phyloP scores from a whole-genome alignment of 768 basidiomycete genomes.

The Sarcodon sp. region DNA sequence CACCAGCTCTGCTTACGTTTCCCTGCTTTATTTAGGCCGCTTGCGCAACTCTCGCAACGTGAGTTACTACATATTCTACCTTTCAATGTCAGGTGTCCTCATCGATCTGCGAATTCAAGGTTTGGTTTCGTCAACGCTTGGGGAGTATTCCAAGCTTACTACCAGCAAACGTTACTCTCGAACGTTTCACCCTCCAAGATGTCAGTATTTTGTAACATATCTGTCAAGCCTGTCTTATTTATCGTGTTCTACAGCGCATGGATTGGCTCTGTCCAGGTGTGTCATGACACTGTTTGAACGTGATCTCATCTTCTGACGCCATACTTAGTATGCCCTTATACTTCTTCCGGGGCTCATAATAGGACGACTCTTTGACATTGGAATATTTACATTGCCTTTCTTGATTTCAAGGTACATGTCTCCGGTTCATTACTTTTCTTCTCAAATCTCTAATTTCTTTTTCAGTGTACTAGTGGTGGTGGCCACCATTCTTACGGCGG shows the following conservation, averaged over 20 bases:
- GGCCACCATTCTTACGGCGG: conserved; percentile 51
- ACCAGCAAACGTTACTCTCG: conserved; percentile 38
- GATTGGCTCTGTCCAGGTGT: conserved; percentile 69
- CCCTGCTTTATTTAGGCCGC: conserved; percentile 6
- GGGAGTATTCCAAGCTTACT: conserved; percentile 73
- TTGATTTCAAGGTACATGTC: conserved; percentile 12
- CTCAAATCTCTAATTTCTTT: background rate
- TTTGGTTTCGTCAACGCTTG: conserved; percentile 67
- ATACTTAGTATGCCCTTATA: conserved; percentile 40
- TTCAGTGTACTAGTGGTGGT: conserved; percentile 33
- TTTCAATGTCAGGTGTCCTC: background rate
- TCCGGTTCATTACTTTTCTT: background rate
- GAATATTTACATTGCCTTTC: conserved; percentile 43
- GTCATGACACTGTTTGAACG: background rate
- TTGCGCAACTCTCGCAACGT: conserved; percentile 32
- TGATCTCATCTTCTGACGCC: background rate
- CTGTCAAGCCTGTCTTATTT: background rate
- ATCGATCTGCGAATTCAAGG: conserved; percentile 11
- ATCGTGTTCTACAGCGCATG: conserved; percentile 36
- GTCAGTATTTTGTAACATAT: conserved; percentile 18
- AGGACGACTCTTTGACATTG: conserved; percentile 65
- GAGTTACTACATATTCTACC: conserved; percentile 5
- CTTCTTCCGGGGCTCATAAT: conserved; percentile 50
- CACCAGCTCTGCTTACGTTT: background rate
- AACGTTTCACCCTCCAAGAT: conserved; percentile 48